Base-by-base conservation (phyloP, 768 basidiomycete genomes). In the Sarcodon aspratus region DNA sequence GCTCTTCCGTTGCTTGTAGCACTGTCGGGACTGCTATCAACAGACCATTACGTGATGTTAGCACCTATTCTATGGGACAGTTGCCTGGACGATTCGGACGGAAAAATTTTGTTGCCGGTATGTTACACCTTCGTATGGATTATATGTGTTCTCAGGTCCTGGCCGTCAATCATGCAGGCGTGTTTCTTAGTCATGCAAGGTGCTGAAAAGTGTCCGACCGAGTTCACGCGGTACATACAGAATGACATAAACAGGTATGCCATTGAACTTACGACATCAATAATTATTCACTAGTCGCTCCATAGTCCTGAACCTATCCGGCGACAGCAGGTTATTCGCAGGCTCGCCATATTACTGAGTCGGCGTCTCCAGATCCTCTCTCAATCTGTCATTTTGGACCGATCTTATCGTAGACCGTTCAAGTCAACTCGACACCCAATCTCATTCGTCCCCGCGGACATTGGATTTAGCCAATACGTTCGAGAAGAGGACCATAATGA, bases 361-460 rank as follows among this genome's bases (percentile, higher is more conserved):
- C 81, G 82, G 78, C 73, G 85, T 18, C 83, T 78, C 55, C 83
- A 87, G 59, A 69, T 88, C 33, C 61, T 78, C 45, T 74, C 78
- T 3, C 82, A 83, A 57, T 72, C 70, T 36, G 72, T 79, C 40
- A 63, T 86, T 18, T 60, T 69, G 3, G 84, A 87, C 58, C 74
- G 79, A 37, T 64, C 65, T 0, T 78, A 78, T 54, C 74, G 83
- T 18, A 61, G 73, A 5, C 79, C 84, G 0, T 88, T 90, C 66
- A 84, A 78, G 55, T 60, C 80, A 13, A 73, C 79, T n/a, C 72
- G 82, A n/a, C 75, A 71, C 8, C 80, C 80, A 1, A 70, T 88
- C n/a, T 67, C 80, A 1, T 90, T 87, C 55, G 74, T 86, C 10
- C 75, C 84, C 0, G 84, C 83, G 0, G 85, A 88, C 54, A 79